Percentiles rank a stretch among this genome's conserved stretches.
phyloP scores from a whole-genome alignment of 352 stramenopile species.

The Phytophthora podocarpi region DNA sequence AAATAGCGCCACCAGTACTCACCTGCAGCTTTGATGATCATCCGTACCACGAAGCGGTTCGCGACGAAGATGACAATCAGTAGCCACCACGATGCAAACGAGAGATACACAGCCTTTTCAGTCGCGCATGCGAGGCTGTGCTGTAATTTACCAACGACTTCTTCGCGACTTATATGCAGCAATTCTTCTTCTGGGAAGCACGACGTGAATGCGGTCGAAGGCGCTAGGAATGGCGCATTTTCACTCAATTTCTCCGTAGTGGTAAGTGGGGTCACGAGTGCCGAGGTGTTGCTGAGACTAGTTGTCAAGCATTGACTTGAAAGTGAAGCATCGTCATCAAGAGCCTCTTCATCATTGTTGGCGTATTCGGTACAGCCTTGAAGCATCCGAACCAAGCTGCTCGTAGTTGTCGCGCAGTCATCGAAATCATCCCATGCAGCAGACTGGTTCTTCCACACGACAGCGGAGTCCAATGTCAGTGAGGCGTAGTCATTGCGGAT shows the following conservation, averaged over 20 bases:
- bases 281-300: slow-evolving; percentile 17
- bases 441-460: slow-evolving; percentile 42
- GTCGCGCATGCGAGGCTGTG: slow-evolving; percentile 49
- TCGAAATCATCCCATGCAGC: slow-evolving; percentile 18
- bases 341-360: neutral
- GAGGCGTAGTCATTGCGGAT: slow-evolving; percentile 36
- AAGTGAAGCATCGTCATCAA: slow-evolving; percentile 10
- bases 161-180: slow-evolving; percentile 7
- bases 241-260: slow-evolving; percentile 16
- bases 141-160: slow-evolving; percentile 37
- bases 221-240: slow-evolving; percentile 22
- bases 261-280: slow-evolving; percentile 11
- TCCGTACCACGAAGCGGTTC: slow-evolving; percentile 49
- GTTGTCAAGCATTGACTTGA: slow-evolving; percentile 32
- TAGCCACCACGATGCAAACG: slow-evolving; percentile 66
- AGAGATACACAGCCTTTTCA: slow-evolving; percentile 69
- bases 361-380: slow-evolving; percentile 29
- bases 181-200: slow-evolving; percentile 27
- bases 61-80: slow-evolving; percentile 48
- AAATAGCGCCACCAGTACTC: slow-evolving; percentile 66
- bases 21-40: slow-evolving; percentile 50
- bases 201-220: slow-evolving; percentile 21
- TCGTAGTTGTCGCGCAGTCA: slow-evolving; percentile 28
- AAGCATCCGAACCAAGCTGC: slow-evolving; percentile 37
- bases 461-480: slow-evolving; percentile 22